Evolutionary conservation across 768 basidiomycete genomes (phyloP), one percentile per base, ranked within the genome.

Genomic region (Sporobolomyces roseus): DNA sequence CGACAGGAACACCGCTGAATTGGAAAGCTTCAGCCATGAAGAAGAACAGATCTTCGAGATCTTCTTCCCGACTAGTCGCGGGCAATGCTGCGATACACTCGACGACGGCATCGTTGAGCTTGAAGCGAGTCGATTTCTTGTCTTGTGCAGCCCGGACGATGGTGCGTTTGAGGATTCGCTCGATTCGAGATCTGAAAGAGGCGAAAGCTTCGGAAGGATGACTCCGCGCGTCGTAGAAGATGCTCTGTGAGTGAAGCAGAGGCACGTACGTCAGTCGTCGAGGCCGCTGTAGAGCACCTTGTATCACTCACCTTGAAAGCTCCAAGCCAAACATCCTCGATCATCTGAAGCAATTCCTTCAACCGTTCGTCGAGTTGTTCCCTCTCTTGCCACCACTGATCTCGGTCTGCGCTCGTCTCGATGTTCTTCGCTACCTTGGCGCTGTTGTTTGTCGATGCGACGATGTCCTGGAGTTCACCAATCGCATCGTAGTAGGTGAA

Each of bases 321-420:
- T 1, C 96, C 94, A 4, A 99, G 82, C 96, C 96, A 98, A 76
- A 89, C 92, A 74, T 90, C 93, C 77, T 98, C 96, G 50, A 99
- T 87, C 71, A 87, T 91, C 71, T 85, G 85, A 38, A 96, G 77
- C 9, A 99, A 78, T 35, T 85, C 85, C 64, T 84, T 81, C 75
- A 99, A 77, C 29, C 91, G 83, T 53, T 81, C 81, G 75, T 98
- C 93, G n/a, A 98, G 82, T 27, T 82, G 84, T 29, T 81, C 79
- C 4, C 96, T 83, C 60, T 86, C 83, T 41, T 85, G 86, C 96
- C 96, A 99, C 96, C 96, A 98, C 2, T 81, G 83, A 0, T 83
- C 81, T 68, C 87, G 82, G 1, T 85, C 89, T 35, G 84, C 83
- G 50, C 81, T 81, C 66, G 88, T 85, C 48, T 88, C 84, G 63